phyloP scores from a whole-genome alignment of 768 basidiomycete genomes.

The Panellus pusillus region DNA sequence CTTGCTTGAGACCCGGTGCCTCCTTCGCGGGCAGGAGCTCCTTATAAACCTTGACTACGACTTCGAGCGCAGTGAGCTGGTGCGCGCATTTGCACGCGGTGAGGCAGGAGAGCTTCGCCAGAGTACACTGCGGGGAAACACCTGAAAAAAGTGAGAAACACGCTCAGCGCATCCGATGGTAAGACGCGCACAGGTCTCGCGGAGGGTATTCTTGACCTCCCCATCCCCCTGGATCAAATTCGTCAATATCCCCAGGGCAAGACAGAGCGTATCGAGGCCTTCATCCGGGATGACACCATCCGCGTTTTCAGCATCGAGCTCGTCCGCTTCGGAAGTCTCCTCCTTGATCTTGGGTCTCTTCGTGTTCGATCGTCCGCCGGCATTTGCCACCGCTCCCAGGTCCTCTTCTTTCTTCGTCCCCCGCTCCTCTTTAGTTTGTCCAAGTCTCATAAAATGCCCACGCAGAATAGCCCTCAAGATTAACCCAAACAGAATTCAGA shows the following conservation, averaged over 20 bases:
- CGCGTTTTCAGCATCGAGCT: constrained; percentile 10
- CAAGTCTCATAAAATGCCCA: constrained; percentile 31
- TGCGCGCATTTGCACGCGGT: constrained; percentile 52
- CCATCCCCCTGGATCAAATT: constrained; percentile 69
- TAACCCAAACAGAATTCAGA: constrained; percentile 47
- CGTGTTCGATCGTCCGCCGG: constrained; percentile 4
- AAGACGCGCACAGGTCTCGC: constrained; percentile 47
- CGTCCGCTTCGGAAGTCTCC: constrained; percentile 11
- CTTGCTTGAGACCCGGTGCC: constrained; percentile 24
- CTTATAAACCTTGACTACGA: constrained; percentile 51
- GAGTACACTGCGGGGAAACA: constrained; percentile 38
- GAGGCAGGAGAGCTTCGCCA: constrained; percentile 49
- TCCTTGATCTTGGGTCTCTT: constrained; percentile 13
- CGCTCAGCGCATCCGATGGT: neutral
- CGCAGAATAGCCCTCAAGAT: constrained; percentile 47
- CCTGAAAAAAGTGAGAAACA: neutral
- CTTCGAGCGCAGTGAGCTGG: constrained; percentile 46
- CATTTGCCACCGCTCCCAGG: neutral
- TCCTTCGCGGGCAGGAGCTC: constrained; percentile 30
- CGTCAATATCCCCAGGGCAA: constrained; percentile 72
- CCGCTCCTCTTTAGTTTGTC: constrained; percentile 21
- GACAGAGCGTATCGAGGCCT: constrained; percentile 69
- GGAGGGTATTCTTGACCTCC: constrained; percentile 45
- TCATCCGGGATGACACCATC: constrained; percentile 34
- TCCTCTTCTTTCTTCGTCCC: constrained; percentile 19